These are phyloP conservation scores for Salicornia ramosissima DNA, from an alignment of 148 eudicot species.

Conservation along the genomic window DNA sequence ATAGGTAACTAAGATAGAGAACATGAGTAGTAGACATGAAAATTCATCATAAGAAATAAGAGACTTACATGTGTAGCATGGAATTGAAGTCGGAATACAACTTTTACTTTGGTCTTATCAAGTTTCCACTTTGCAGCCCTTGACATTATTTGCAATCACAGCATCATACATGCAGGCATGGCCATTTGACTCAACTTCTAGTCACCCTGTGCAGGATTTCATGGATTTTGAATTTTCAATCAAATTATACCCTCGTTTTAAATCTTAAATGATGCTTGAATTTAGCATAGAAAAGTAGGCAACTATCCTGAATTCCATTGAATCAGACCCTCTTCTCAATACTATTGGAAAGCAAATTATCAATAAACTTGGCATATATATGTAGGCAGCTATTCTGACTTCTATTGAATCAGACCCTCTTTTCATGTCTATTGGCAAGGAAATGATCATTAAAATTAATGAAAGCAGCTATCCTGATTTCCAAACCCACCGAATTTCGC, in stretches of 20 bases:
- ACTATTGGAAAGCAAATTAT: no score
- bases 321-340: no score
- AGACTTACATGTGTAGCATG: slow-evolving; percentile 91
- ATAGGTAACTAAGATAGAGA: background rate
- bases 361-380: no score
- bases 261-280: no score
- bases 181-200: slow-evolving; percentile 17
- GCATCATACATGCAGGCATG: slow-evolving; percentile 29
- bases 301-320: no score
- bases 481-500: background rate
- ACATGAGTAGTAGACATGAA: background rate
- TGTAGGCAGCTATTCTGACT: no score
- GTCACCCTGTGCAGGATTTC: slow-evolving; percentile 7
- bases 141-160: slow-evolving; percentile 50
- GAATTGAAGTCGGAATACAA: slow-evolving; percentile 91
- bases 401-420: background rate
- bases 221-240: no score
- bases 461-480: background rate
- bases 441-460: background rate
- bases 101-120: slow-evolving; percentile 93
- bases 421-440: background rate
- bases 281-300: no score
- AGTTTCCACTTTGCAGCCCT: slow-evolving; percentile 73
- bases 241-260: no score
- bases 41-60: background rate